Conservation (phyloP, 306 rosid genomes). For the Prunus persica region DNA sequence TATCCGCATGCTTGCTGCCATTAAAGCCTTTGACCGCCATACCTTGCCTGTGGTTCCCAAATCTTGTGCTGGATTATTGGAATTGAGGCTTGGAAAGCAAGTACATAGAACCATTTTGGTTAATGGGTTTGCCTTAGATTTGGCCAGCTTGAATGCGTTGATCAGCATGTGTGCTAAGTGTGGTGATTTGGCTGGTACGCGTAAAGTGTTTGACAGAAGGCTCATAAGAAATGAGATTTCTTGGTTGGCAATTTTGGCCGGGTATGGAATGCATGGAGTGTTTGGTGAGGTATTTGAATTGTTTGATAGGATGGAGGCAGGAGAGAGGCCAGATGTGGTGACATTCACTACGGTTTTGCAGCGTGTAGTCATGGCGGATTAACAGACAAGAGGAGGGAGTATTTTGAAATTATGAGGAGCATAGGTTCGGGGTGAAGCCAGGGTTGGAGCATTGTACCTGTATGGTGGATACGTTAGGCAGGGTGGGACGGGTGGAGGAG, state of each 20-base stretch:
- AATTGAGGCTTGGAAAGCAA: slow-evolving; percentile 45
- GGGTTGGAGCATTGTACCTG: slow-evolving; percentile 60
- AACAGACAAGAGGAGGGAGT: slow-evolving; percentile 44
- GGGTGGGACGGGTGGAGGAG: slow-evolving; percentile 62
- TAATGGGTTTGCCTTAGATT: slow-evolving; percentile 49
- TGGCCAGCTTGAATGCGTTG: slow-evolving; percentile 58
- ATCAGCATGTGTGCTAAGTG: slow-evolving; percentile 54
- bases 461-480: slow-evolving; percentile 82
- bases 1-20: slow-evolving; percentile 32
- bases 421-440: slow-evolving; percentile 46
- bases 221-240: slow-evolving; percentile 35
- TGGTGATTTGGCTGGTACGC: slow-evolving; percentile 41
- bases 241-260: slow-evolving; percentile 56
- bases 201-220: slow-evolving; percentile 63
- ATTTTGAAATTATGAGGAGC: slow-evolving; percentile 58
- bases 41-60: slow-evolving; percentile 56
- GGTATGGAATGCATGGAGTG: slow-evolving; percentile 56
- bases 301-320: slow-evolving; percentile 53
- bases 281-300: slow-evolving; percentile 48
- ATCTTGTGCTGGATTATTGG: slow-evolving; percentile 50
- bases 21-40: slow-evolving; percentile 42
- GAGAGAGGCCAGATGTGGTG: slow-evolving; percentile 48
- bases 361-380: slow-evolving; percentile 77
- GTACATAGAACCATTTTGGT: slow-evolving; percentile 54
- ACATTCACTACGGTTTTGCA: slow-evolving; percentile 47